Base-by-base conservation (phyloP, 495 filamentous ascomycete species). In the Penicillium bovifimosum region DNA sequence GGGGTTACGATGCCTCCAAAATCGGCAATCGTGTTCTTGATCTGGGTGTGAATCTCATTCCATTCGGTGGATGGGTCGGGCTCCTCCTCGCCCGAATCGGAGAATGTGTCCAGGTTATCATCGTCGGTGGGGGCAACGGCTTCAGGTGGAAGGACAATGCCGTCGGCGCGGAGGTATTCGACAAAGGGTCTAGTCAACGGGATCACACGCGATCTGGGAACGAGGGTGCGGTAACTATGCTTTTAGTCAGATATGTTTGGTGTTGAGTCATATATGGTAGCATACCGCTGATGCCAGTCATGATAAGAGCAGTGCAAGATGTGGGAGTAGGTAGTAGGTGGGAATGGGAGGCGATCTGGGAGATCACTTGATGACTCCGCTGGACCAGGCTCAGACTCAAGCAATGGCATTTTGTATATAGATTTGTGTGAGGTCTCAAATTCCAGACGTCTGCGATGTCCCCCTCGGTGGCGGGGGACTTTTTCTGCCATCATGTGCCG, bases 291-390 rank as follows among this genome's bases (percentile, higher is more conserved):
- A 58, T 96, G 86, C 93, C 93, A 98, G 52, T 78, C 80, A 68
- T 95, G 86, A 67, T 91, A 96, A 33, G 93, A 93, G 72, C 93
- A 98, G 67, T 96, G 83, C 32, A 96, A 70, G 59, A 98, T 95
- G 61, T 98, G 93, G 24, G 84, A 80, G 59, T 84, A 82, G 5
- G 83, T 87, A 38, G 96, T 78, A 2, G 90, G 89, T 11, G 87
- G 86, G 59, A 97, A 97, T 33, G 81, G 86, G 26, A 88, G 79
- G 31, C 68, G 70, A 28, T 64, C 61, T 2, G 59, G 64, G 5
- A 59, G 46, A 18, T 63, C 63, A 9, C 53, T 48, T 0, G 50
- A 56, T 28, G 61, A 29, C 9, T 54, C 67, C 7, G 48, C 48
- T 9, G 48, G 41, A 34, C 40, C 40, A 44, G 24, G 32, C 9